Evolutionary conservation across 2,329 filamentous ascomycete species (phyloP), one percentile per base, ranked within the genome.

Genomic region (Arthrobotrys megalospora): DNA sequence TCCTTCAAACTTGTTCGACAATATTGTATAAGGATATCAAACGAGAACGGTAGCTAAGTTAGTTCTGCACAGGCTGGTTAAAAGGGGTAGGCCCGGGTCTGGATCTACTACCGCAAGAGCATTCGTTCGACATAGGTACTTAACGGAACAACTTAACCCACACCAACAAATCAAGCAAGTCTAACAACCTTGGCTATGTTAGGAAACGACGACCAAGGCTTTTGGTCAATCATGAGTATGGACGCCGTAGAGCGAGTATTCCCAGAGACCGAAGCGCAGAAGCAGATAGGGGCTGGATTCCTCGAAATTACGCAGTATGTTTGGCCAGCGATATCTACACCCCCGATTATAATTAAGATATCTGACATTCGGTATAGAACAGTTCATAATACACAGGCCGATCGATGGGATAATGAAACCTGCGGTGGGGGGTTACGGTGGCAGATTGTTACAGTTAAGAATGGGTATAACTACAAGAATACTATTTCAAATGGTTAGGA

Each of bases 361-460:
- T 0, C 90, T 91, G 79, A 6, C 8, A 96, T 92, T 90, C 90
- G 5, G 87, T 96, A 68, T 0, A 91, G 93, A 83, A 91, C 91
- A 6, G 91, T 93, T 1, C 96, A 94, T 84, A 93, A 95, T 85
- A 90, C 91, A 62, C 93, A 93, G 82, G 89, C 89, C 1, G 84
- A 84, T 19, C 89, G 93, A 14, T 95, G 92, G 91, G 90, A 96
- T 81, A 85, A 85, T 1, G 85, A 86, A 0, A 87, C 86, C 0
- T 97, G 93, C 83, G 86, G 85, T 55, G 93, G 93, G 55, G 93
- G 93, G 11, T 84, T 97, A 80, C 89, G 91, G 79, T 97, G 94
- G 94, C 93, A 97, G 85, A 92, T 96, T 79, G 94, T 91, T 85
- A 87, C 89, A 11, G 92, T 90, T 85, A 94, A 94, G 85, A 88